Evolutionary conservation across 495 filamentous ascomycete genomes (phyloP), one percentile per base, ranked within the genome.

Genomic region (Penicillium bovifimosum): DNA sequence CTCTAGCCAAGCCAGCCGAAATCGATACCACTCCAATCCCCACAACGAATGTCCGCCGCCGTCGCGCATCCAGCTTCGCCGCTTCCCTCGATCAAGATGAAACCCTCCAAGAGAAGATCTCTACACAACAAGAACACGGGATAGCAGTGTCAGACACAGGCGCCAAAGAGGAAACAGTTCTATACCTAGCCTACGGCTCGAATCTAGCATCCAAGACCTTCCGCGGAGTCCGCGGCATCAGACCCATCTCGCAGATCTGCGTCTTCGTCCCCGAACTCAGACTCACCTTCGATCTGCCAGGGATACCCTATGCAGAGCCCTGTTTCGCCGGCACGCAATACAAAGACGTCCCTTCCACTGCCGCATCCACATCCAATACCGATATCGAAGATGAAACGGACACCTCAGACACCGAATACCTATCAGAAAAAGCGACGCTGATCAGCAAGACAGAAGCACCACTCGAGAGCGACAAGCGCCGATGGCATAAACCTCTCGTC

Each of bases 161-260:
- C 11, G 55, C 52, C 2, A 33, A 56, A 29, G 47, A 62, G 20
- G 48, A 76, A 24, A 89, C 88, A 2, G 75, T 96, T 43, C 78
- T 96, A 40, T 98, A 97, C 72, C 82, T 98, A 9, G 93, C 93
- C 34, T 98, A 98, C 59, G 93, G 93, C 55, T 95, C 91, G 43
- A 98, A 97, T 65, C 80, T 98, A 50, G 78, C 73, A 45, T 76
- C 84, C 14, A 65, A 85, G 60, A 90, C 86, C 1, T 96, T 97
- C 66, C 77, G 80, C 26, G 88, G 85, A 41, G 69, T 57, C 28
- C 84, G 91, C 10, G 85, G 85, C 53, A 90, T 97, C 63, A 80
- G 77, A 7, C 93, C 93, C 0, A 63, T 96, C 9, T 87, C 86
- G 39, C 76, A 84, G 50, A 65, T 91, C 56, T 86, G 87, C 61